phyloP scores from a whole-genome alignment of 306 rosid genomes.

The Pyrus communis region DNA sequence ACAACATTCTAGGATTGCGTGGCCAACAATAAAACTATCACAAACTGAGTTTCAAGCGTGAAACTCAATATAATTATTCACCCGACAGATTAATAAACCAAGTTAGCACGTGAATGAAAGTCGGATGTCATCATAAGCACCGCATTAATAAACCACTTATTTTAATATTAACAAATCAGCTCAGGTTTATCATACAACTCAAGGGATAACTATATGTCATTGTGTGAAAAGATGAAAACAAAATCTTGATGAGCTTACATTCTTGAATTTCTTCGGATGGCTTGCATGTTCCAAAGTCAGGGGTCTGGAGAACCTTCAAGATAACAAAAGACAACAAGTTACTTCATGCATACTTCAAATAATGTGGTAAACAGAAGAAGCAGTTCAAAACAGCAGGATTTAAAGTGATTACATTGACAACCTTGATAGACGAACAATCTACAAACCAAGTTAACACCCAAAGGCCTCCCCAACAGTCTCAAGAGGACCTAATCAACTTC shows the following conservation, averaged over 20 bases:
- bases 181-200: neutral
- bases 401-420: neutral
- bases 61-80: neutral
- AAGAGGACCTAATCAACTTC: neutral
- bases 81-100: neutral
- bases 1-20: neutral
- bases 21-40: neutral
- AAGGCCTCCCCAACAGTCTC: neutral
- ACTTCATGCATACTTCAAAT: conserved; percentile 11
- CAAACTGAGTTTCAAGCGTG: neutral
- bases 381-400: neutral
- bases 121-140: neutral
- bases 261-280: conserved; percentile 65
- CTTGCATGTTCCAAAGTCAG: conserved; percentile 58
- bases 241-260: conserved; percentile 39
- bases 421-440: neutral
- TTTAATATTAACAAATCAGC: neutral
- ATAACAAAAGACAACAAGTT: conserved; percentile 15
- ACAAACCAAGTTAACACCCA: neutral
- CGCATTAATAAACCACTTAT: neutral
- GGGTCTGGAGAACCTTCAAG: conserved; percentile 55
- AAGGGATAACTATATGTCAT: neutral
- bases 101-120: neutral
- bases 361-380: conserved; percentile 3
- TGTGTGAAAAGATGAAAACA: neutral